Evolutionary conservation across 345 rosid species (phyloP).

Genomic region (Eucalyptus viminalis): DNA sequence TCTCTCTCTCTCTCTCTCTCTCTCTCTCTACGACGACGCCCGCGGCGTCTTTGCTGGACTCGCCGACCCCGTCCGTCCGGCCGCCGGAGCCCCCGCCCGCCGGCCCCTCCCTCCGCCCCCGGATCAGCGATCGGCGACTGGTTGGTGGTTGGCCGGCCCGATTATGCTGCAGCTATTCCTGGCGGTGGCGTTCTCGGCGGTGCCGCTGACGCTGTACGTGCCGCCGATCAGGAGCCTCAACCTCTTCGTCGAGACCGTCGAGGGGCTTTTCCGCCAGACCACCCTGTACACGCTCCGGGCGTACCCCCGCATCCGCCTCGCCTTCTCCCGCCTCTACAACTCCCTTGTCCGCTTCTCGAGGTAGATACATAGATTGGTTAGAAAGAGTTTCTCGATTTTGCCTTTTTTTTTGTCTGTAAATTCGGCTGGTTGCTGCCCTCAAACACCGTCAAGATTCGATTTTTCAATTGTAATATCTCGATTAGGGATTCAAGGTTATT

Average conservation of each 20-base stretch:
- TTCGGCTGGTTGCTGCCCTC: not conserved
- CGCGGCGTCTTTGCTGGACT: not conserved
- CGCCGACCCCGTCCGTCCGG: not conserved
- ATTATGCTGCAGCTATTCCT: slow-evolving; percentile 20
- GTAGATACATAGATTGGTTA: not conserved
- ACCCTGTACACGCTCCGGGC: slow-evolving; percentile 5
- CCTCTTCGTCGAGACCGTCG: slow-evolving; percentile 17
- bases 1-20: not conserved
- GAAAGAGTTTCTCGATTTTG: not conserved
- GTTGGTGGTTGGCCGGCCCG: not conserved
- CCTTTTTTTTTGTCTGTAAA: not conserved
- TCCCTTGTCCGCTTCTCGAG: not conserved
- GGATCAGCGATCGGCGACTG: not conserved
- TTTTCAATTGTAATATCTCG: not conserved
- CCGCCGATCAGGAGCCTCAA: slow-evolving; percentile 34
- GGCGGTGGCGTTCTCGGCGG: slow-evolving; percentile 38
- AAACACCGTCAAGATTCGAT: not conserved
- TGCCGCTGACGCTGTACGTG: slow-evolving; percentile 28
- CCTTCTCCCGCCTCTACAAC: slow-evolving; percentile 6
- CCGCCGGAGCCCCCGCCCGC: not conserved
- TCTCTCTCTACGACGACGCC: not conserved
- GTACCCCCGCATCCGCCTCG: slow-evolving; percentile 22
- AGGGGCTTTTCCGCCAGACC: slow-evolving; percentile 11
- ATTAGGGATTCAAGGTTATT: not conserved
- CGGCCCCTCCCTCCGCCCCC: not conserved